Evolutionary conservation across 139 green algal species (phyloP).

Genomic region (Coelastrella sp.): DNA sequence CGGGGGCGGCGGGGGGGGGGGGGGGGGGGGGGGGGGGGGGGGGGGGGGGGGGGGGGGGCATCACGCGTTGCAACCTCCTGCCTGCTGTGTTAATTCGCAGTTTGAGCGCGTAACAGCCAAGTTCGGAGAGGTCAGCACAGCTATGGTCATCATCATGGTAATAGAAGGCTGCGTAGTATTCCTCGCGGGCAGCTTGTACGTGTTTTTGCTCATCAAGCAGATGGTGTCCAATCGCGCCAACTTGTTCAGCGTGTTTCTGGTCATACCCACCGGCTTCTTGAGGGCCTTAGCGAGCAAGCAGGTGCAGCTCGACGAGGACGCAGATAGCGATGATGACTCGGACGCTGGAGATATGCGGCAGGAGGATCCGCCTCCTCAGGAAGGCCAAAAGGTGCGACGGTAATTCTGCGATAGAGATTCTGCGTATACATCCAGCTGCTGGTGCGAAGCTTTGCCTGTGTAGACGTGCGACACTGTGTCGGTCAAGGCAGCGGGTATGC

Average conservation of each 20-base stretch:
- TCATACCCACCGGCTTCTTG: slow-evolving; percentile 62
- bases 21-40: no score
- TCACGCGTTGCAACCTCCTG: neutral
- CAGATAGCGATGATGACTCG: slow-evolving; percentile 37
- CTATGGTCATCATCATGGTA: slow-evolving; percentile 52
- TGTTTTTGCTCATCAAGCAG: slow-evolving; percentile 48
- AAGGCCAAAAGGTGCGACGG: slow-evolving; percentile 13
- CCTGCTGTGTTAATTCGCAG: neutral
- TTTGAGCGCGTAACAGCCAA: slow-evolving; percentile 38
- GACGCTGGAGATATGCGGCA: slow-evolving; percentile 16
- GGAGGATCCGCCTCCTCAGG: neutral
- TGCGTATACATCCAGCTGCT: no score
- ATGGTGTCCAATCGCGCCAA: slow-evolving; percentile 50
- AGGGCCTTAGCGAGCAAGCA: slow-evolving; percentile 64
- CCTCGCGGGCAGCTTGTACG: slow-evolving; percentile 39
- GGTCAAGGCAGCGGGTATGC: no score
- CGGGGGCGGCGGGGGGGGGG: no score
- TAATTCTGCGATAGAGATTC: neutral
- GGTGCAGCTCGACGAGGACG: slow-evolving; percentile 48
- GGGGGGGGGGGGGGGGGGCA: no score
- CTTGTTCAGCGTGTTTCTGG: slow-evolving; percentile 60
- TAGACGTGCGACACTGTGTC: neutral
- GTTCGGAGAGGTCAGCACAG: slow-evolving; percentile 8
- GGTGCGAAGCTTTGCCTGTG: neutral
- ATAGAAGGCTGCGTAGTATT: slow-evolving; percentile 54